A percentile compares a stretch with the other conserved stretches of the same genome.
Conservation (phyloP, 2,329 filamentous ascomycete species). For the Venturia asperata region DNA sequence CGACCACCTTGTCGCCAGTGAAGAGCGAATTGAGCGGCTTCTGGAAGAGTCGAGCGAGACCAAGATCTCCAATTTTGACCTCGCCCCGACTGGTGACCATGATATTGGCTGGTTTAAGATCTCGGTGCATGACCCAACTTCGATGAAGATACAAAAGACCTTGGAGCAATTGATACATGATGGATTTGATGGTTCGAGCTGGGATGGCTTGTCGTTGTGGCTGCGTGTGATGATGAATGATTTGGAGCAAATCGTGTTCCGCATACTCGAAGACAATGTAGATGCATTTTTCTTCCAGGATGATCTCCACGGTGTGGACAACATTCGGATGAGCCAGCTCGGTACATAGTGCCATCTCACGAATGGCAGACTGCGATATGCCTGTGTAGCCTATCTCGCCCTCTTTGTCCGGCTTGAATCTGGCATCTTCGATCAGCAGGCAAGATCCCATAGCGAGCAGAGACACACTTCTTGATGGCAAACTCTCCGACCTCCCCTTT, state of each 20-base stretch:
- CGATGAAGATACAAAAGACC: conserved; percentile 90
- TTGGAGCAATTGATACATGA: conserved; percentile 92
- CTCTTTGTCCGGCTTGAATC: conserved; percentile 96
- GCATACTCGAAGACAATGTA: conserved; percentile 99
- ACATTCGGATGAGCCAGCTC: conserved; percentile 86
- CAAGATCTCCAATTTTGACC: conserved; percentile 91
- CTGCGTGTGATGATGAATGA: conserved; percentile 95
- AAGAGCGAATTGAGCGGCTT: conserved; percentile 90
- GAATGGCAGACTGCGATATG: conserved; percentile 92
- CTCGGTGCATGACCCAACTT: conserved; percentile 95
- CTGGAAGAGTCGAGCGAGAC: conserved; percentile 84
- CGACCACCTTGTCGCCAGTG: conserved; percentile 92
- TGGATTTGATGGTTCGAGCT: conserved; percentile 80
- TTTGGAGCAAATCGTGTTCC: conserved; percentile 93
- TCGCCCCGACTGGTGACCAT: conserved; percentile 89
- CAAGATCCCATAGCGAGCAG: neutral
- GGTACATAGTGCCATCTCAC: conserved; percentile 94
- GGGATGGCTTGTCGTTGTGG: conserved; percentile 83
- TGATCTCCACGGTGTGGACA: conserved; percentile 87
- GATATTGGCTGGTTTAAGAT: conserved; percentile 97
- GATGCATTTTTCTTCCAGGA: conserved; percentile 97
- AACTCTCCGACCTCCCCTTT: conserved; percentile 73
- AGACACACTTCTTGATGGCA: conserved; percentile 85
- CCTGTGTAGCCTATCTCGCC: conserved; percentile 96
- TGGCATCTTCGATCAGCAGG: conserved; percentile 25